Conservation (phyloP, 208 protist species). For the Strigomonas oncopelti region DNA sequence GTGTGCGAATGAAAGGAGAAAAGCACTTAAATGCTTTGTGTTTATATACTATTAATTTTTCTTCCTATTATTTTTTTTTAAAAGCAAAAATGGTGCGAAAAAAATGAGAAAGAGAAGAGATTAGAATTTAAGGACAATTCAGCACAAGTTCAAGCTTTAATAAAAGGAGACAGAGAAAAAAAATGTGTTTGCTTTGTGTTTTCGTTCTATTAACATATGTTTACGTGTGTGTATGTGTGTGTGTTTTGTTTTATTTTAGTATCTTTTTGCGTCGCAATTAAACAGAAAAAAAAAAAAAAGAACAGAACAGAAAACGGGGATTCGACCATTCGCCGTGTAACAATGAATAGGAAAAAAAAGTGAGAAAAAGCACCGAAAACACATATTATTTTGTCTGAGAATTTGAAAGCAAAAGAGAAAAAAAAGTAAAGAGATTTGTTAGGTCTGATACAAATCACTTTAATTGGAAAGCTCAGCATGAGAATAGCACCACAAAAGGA, state of each 20-base stretch:
- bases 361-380: neutral
- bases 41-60: constrained; percentile 6
- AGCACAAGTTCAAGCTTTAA: too few relatives aligned
- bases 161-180: too few relatives aligned
- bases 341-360: neutral
- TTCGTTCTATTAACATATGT: neutral
- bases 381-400: neutral
- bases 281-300: constrained; percentile 11
- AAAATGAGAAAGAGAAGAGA: too few relatives aligned
- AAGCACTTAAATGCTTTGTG: too few relatives aligned
- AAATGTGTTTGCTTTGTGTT: neutral
- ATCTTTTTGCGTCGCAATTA: neutral
- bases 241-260: constrained; percentile 1
- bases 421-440: neutral
- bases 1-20: too few relatives aligned
- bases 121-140: too few relatives aligned
- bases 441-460: neutral
- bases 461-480: neutral
- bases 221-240: neutral
- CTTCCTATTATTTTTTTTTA: constrained; percentile 9
- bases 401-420: neutral
- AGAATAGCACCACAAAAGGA: neutral
- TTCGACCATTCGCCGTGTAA: neutral
- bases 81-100: neutral
- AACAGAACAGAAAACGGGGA: constrained; percentile 2